Base-by-base conservation (phyloP, 306 rosid species). In the Ceratonia siliqua region DNA sequence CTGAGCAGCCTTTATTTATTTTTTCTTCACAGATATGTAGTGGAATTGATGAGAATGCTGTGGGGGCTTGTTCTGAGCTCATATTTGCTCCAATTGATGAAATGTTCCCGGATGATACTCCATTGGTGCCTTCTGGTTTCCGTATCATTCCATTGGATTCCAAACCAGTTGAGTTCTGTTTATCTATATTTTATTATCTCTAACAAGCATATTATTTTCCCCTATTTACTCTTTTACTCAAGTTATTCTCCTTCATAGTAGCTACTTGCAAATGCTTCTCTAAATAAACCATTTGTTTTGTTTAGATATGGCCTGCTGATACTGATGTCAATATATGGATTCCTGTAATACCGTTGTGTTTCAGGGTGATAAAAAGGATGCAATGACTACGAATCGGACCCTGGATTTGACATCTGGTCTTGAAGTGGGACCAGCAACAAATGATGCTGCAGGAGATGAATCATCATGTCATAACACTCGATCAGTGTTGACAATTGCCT, bases 351-450 rank as follows among this genome's bases (percentile, higher is more conserved):
- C 27, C 32, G 14, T 45, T 32, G 46, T 69, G 36, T 77, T 77
- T 10, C 85, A 94, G 98, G 85, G 84, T 39, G 94, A 91, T 79
- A 75, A 89, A 20, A 90, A 90, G 85, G 96, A 91, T 78, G 61
- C 83, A 27, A 6, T 74, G 61, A 30, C 85, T 36, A 12, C 89
- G 5, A 94, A 87, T 67, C 93, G 92, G 30, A 92, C 99, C 15
- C 81, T 92, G 49, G 99, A 94, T 83, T 86, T 94, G 76, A 86
- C 99, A 32, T 92, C 99, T 12, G 96, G 99, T 78, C 93, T 94
- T 56, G 98, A 92, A 85, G 92, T 90, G 38, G 94, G 93, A 13
- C 82, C 92, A 7, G 76, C 90, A 56, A 80, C 86, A 28, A 82
- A 73, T 72, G 71, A 80, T 6, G 74, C 72, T 15, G 78, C 81